These are phyloP conservation scores for Domatiomyces catenatus DNA, from an alignment of 2,329 filamentous ascomycete species.

Conservation along the genomic window DNA sequence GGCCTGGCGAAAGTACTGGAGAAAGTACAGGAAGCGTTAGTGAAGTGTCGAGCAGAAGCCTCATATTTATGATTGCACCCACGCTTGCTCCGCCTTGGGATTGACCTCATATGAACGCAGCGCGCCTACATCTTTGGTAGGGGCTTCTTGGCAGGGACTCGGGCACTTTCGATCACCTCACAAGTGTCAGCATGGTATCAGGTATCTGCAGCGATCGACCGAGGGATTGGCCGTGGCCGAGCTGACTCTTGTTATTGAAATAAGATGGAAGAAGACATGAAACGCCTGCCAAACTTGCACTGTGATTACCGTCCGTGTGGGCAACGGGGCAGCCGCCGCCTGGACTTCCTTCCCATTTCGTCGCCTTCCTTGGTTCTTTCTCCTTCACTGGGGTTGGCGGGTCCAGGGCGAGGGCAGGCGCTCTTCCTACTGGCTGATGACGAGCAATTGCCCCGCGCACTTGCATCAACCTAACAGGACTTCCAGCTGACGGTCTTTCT, in stretches of 20 bases:
- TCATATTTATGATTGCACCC: neutral
- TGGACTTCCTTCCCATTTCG: too few species aligned
- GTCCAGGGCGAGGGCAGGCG: neutral
- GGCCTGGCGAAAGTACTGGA: neutral
- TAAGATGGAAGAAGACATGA: neutral
- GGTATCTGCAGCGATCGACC: neutral
- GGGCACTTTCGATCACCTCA: neutral
- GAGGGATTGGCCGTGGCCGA: neutral
- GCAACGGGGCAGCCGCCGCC: neutral
- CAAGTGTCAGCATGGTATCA: neutral
- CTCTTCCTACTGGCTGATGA: neutral
- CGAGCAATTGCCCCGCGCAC: neutral
- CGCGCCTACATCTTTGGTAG: neutral
- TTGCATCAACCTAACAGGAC: neutral
- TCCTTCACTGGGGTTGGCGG: neutral
- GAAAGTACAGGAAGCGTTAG: neutral
- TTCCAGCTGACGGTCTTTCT: neutral
- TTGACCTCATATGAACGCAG: too few species aligned
- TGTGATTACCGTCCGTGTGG: neutral
- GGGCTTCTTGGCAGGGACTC: neutral
- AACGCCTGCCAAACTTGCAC: neutral
- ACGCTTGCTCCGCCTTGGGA: neutral
- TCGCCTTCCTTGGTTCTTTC: too few species aligned
- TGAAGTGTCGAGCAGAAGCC: neutral
- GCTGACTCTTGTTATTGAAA: neutral